Base-by-base conservation (phyloP, 208 protist genomes). In the Leishmania turanica region DNA sequence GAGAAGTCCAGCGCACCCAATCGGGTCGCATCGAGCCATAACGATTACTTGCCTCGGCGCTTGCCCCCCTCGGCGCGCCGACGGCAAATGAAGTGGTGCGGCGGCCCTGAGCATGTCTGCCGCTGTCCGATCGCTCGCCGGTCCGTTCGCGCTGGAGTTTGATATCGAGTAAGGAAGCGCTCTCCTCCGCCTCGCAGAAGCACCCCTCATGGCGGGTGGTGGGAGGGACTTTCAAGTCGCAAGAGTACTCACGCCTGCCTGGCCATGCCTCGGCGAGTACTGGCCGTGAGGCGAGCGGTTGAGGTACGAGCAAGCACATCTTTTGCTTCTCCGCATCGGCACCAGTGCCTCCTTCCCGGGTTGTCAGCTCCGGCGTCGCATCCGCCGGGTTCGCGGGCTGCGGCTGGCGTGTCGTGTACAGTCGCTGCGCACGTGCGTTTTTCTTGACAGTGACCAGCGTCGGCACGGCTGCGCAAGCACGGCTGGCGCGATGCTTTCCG, bases 11-110 rank as follows among this genome's bases (percentile, higher is more conserved):
- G 1, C 51, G 79, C 42, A 80, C 66, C 70, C 70, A 75, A 49
- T 53, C 8, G 69, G 47, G 27, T 53, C n/a, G 76, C 78, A 42
- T 15, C 7, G 1, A 53, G 9, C 24, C 37, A 45, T 54, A 1
- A 9, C n/a, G 45, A 47, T 45, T 19, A 9, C 27, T n/a, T n/a
- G 2, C 65, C 58, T 53, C 77, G 37, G 31, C 24, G 24, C 51
- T 34, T 21, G 1, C 56, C 9, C 34, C 49, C 11, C 78, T 75
- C n/a, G 70, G 19, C 37, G 47, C 31, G 11, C 79, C 68, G 69
- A 89, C 60, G 31, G 47, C 47, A 19, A 80, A n/a, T 2, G 82
- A 82, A 8, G 85, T 86, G 37, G 85, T 84, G 71, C 82, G 65
- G 45, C 85, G 82, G 9, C 79, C 79, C 56, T 83, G 81, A 17